phyloP scores from a whole-genome alignment of 306 rosid genomes.

The Vicia villosa region DNA sequence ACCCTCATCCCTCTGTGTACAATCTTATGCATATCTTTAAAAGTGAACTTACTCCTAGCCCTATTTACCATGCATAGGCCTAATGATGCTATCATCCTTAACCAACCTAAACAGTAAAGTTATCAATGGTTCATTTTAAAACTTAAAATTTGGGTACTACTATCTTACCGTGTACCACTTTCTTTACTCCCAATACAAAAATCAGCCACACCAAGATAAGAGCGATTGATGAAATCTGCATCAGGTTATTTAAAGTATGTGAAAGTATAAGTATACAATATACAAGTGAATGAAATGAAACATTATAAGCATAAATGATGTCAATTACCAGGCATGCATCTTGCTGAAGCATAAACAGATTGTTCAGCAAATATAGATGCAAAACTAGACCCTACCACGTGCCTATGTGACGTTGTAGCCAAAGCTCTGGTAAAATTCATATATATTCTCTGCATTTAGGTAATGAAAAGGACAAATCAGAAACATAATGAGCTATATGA shows the following conservation, averaged over 20 bases:
- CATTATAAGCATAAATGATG: constrained; percentile 24
- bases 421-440: constrained; percentile 51
- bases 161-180: constrained; percentile 58
- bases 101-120: constrained; percentile 14
- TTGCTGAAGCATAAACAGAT: constrained; percentile 46
- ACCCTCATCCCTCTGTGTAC: not conserved
- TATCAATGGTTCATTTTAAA: not conserved
- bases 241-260: constrained; percentile 34
- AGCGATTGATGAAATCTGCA: constrained; percentile 50
- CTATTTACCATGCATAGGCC: constrained; percentile 8
- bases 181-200: constrained; percentile 44
- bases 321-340: constrained; percentile 52
- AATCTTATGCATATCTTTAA: constrained; percentile 4
- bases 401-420: constrained; percentile 45
- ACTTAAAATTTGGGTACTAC: constrained; percentile 6
- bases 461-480: constrained; percentile 22
- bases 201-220: constrained; percentile 34
- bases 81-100: not conserved
- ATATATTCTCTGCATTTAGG: constrained; percentile 51
- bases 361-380: constrained; percentile 38
- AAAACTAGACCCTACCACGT: constrained; percentile 40
- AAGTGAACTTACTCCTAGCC: constrained; percentile 21
- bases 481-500: not conserved
- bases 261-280: not conserved
- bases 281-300: constrained; percentile 23